phyloP scores from a whole-genome alignment of 495 filamentous ascomycete genomes.

The Massariosphaeria phaeospora region DNA sequence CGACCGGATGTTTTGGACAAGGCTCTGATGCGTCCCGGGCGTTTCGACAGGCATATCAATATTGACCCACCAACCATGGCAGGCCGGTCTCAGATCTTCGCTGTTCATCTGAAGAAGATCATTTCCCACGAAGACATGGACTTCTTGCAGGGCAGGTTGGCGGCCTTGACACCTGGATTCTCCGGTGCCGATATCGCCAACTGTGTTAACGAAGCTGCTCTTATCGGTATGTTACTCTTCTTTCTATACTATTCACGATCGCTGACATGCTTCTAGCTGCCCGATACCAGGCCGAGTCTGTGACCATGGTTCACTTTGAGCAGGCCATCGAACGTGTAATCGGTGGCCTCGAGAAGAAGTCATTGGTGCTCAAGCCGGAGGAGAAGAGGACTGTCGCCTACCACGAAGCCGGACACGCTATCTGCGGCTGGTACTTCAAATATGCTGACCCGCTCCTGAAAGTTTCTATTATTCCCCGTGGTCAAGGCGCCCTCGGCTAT shows the following conservation, averaged over 20 bases:
- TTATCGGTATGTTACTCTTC: slow-evolving; percentile 67
- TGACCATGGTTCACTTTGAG: slow-evolving; percentile 88
- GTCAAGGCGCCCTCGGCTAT: slow-evolving; percentile 87
- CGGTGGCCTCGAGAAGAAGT: slow-evolving; percentile 93
- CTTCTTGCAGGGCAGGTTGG: slow-evolving; percentile 75
- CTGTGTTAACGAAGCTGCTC: slow-evolving; percentile 92
- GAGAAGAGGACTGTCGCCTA: slow-evolving; percentile 96
- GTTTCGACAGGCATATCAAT: slow-evolving; percentile 90
- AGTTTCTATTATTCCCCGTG: slow-evolving; percentile 96
- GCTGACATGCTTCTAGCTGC: slow-evolving; percentile 61
- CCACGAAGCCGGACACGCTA: slow-evolving; percentile 96
- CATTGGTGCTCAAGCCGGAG: slow-evolving; percentile 80
- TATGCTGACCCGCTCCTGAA: slow-evolving; percentile 96
- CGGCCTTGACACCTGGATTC: slow-evolving; percentile 91
- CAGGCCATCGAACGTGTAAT: slow-evolving; percentile 96
- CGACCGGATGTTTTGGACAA: slow-evolving; percentile 89
- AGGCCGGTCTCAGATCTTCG: slow-evolving; percentile 92
- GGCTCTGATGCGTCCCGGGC: slow-evolving; percentile 91
- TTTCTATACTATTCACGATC: slow-evolving; percentile 4
- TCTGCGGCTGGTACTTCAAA: slow-evolving; percentile 97
- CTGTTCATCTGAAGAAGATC: slow-evolving; percentile 87
- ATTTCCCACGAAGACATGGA: slow-evolving; percentile 85
- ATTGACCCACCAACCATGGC: slow-evolving; percentile 96
- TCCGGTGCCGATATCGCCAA: slow-evolving; percentile 97
- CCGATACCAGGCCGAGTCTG: slow-evolving; percentile 65